phyloP scores from a whole-genome alignment of 2,329 filamentous ascomycete genomes.

The Tolypocladium cylindrosporum region DNA sequence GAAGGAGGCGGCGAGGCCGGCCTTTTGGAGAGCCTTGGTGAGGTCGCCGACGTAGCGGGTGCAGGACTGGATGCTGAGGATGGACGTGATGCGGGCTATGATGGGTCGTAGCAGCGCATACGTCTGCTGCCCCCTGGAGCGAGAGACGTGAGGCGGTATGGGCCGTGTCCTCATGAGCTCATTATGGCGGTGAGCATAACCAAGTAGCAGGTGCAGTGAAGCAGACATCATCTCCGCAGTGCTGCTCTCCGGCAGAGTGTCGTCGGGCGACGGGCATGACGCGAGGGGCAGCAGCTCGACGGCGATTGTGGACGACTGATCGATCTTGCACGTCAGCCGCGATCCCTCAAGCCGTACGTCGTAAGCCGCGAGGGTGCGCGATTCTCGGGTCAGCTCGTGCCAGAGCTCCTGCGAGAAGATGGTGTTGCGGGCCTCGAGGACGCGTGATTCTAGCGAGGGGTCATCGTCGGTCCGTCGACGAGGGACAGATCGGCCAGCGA shows the following conservation, averaged over 20 bases:
- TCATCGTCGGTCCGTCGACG: slow-evolving; percentile 46
- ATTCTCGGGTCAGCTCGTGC: slow-evolving; percentile 79
- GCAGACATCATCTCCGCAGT: slow-evolving; percentile 58
- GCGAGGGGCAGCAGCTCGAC: slow-evolving; percentile 60
- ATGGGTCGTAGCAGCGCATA: slow-evolving; percentile 43
- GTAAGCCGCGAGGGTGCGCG: slow-evolving; percentile 60
- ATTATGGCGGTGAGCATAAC: slow-evolving; percentile 68
- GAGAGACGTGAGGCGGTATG: slow-evolving; percentile 26
- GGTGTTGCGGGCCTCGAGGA: slow-evolving; percentile 67
- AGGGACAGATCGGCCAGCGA: slow-evolving; percentile 46
- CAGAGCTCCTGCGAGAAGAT: slow-evolving; percentile 81
- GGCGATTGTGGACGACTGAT: slow-evolving; percentile 42
- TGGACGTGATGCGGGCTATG: slow-evolving; percentile 37
- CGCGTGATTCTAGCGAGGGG: slow-evolving; percentile 48
- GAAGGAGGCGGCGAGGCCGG: slow-evolving; percentile 34
- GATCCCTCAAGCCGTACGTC: slow-evolving; percentile 56
- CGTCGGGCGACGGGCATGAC: slow-evolving; percentile 18
- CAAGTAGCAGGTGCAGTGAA: slow-evolving; percentile 65
- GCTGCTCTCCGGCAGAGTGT: slow-evolving; percentile 28
- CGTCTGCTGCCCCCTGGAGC: slow-evolving; percentile 27
- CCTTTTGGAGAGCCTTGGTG: slow-evolving; percentile 31
- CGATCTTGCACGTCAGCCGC: slow-evolving; percentile 44
- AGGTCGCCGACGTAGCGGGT: slow-evolving; percentile 33
- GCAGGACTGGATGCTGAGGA: slow-evolving; percentile 27
- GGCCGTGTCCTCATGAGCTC: slow-evolving; percentile 58